Conservation (phyloP, 176 grass and related monocot genomes). For the Triticum timopheevii region DNA sequence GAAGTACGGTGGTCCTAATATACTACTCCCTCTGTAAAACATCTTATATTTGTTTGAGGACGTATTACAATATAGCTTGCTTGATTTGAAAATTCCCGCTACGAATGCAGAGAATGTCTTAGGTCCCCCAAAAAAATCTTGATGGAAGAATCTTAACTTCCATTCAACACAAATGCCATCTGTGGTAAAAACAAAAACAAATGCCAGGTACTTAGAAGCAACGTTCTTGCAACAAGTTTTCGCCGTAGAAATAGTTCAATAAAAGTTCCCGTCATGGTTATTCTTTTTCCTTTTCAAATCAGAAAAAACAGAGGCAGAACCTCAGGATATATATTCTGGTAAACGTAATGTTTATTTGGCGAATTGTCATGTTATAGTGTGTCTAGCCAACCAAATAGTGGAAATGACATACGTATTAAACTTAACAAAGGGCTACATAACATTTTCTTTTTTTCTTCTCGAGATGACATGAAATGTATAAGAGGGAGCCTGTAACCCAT, state of each 20-base stretch:
- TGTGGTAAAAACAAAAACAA: background rate
- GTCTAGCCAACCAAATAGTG: background rate
- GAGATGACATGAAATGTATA: background rate
- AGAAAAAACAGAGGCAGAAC: background rate
- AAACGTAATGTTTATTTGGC: background rate
- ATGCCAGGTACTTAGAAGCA: background rate
- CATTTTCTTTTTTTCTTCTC: background rate
- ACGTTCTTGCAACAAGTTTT: background rate
- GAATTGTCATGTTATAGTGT: background rate
- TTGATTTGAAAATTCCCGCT: background rate
- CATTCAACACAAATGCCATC: background rate
- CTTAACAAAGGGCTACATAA: background rate
- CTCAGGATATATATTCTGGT: background rate
- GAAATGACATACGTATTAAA: background rate
- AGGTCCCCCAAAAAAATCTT: background rate
- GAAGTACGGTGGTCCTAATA: background rate
- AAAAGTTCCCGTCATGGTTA: background rate
- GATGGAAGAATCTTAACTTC: background rate
- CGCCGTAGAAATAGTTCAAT: background rate
- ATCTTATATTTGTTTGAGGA: too few species aligned
- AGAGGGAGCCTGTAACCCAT: background rate
- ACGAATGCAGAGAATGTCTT: background rate
- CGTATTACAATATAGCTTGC: background rate
- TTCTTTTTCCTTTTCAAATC: background rate
- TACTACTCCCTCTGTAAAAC: background rate